Base-by-base conservation (phyloP, 2,329 filamentous ascomycete species). In the Orbilia ellipsospora region DNA sequence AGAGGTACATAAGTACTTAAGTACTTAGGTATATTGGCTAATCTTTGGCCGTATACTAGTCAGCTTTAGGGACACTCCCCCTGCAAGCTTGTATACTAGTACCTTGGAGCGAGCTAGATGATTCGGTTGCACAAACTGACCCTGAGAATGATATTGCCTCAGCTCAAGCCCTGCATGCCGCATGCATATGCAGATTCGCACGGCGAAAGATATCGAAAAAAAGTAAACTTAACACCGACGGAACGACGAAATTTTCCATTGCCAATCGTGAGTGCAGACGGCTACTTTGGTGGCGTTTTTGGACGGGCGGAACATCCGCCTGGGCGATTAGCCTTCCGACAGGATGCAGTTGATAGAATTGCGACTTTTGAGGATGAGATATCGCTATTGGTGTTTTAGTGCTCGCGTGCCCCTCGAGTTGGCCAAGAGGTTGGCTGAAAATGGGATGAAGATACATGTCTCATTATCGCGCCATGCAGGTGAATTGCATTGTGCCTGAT, bases 401-500 rank as follows among this genome's bases (percentile, higher is more conserved):
- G 48, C 16, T 57, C 16, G 55, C 36, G 44, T 61, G 44, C 13
- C 16, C 16, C 13, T 6, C 44, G 13, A 23, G 23, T 23, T 23
- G 23, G 23, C 2, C 23, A 23, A 48, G 16, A 36, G 6, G 18
- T 7, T 50, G 12, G 57, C 16, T 13, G 20, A 18, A 26, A 61
- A 45, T 50, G 7, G 57, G n/a, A 36, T 8, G 15, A 15, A 8
- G 10, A 42, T 18, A 48, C 13, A n/a, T 18, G 8, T 18, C 15
- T 15, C 40, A 12, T 44, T n/a, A 12, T 44, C 13, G 13, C 16
- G 15, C 13, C 44, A 48, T n/a, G 15, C 16, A 15, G 44, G 15
- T 48, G 16, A 1, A 18, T 40, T 72, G 67, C 67, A 65, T 72
- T 64, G 59, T 72, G 67, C 67, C 67, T 65, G 60, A 72, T 36